Conservation (phyloP, 805 yeast genomes). For the Schwanniomyces sp. region DNA sequence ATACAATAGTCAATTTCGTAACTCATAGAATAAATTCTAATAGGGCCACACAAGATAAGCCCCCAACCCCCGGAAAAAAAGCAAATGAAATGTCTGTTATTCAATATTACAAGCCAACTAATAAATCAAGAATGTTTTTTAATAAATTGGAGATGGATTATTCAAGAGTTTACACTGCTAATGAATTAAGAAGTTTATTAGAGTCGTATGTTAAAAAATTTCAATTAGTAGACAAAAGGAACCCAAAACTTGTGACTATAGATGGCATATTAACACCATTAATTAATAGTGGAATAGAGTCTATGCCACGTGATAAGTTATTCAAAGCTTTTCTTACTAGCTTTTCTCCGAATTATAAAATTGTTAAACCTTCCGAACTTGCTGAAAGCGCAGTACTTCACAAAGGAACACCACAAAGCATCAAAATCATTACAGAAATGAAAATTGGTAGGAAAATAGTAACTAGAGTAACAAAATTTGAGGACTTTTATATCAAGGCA, state of each 20-base stretch:
- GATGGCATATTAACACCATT: slow-evolving; percentile 55
- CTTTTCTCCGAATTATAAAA: slow-evolving; percentile 51
- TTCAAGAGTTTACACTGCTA: slow-evolving; percentile 46
- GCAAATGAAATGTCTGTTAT: slow-evolving; percentile 28
- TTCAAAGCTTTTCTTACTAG: slow-evolving; percentile 44
- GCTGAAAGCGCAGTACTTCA: slow-evolving; percentile 30
- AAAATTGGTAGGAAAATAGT: slow-evolving; percentile 81
- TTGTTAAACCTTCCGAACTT: slow-evolving; percentile 46
- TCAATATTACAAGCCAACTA: slow-evolving; percentile 58
- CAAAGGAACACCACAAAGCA: slow-evolving; percentile 69
- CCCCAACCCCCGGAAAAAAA: slow-evolving; percentile 19
- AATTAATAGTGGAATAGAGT: slow-evolving; percentile 28
- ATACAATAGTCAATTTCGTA: slow-evolving; percentile 58
- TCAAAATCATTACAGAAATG: slow-evolving; percentile 67
- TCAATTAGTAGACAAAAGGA: slow-evolving; percentile 49
- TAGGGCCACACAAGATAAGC: slow-evolving; percentile 11
- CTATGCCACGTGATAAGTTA: slow-evolving; percentile 42
- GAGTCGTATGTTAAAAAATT: slow-evolving; percentile 55
- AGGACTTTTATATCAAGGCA: slow-evolving; percentile 63
- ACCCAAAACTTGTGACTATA: slow-evolving; percentile 54
- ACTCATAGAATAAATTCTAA: slow-evolving; percentile 50
- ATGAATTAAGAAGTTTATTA: slow-evolving; percentile 55
- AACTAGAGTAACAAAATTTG: slow-evolving; percentile 71
- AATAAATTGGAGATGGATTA: slow-evolving; percentile 38
- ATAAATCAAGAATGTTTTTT: slow-evolving; percentile 47